Conservation (phyloP, 192 early-diverging fungal species). For the Backusella psychrophila region DNA sequence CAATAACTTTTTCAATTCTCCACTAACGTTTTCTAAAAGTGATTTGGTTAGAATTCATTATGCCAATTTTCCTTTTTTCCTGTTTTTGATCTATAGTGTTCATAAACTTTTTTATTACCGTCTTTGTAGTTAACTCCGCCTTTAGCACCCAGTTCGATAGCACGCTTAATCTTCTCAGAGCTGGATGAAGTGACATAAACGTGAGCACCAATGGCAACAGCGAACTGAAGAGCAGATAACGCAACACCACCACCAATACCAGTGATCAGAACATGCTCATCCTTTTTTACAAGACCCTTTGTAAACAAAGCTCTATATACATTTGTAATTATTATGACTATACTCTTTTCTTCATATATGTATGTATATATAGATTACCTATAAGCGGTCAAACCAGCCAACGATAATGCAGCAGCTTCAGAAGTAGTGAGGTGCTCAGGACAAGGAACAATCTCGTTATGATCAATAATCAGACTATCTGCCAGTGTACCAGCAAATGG, state of each 20-base stretch:
- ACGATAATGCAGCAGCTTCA: constrained; percentile 67
- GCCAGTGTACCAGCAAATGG: constrained; percentile 51
- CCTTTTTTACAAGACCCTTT: constrained; percentile 49
- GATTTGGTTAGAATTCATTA: not conserved
- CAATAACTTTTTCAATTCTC: constrained; percentile 40
- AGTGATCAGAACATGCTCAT: constrained; percentile 60
- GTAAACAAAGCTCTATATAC: constrained; percentile 58
- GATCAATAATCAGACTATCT: constrained; percentile 49
- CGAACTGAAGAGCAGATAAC: constrained; percentile 63
- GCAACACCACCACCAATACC: constrained; percentile 81
- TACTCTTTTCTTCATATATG: not conserved
- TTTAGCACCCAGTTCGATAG: constrained; percentile 59
- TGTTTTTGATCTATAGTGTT: not conserved
- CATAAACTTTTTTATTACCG: constrained; percentile 31
- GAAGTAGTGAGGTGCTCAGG: constrained; percentile 57
- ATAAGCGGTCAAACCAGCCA: constrained; percentile 63
- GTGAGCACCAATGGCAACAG: constrained; percentile 61
- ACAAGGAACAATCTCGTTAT: constrained; percentile 42
- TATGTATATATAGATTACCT: constrained; percentile 11
- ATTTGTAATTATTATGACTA: not conserved
- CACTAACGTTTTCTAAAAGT: constrained; percentile 43
- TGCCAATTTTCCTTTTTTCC: not conserved
- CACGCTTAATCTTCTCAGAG: constrained; percentile 59
- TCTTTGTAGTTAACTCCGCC: constrained; percentile 72
- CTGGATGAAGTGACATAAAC: constrained; percentile 70